Percentiles rank a stretch among this genome's conserved stretches.
phyloP scores from a whole-genome alignment of 768 basidiomycete species.

The Galerina marginata region DNA sequence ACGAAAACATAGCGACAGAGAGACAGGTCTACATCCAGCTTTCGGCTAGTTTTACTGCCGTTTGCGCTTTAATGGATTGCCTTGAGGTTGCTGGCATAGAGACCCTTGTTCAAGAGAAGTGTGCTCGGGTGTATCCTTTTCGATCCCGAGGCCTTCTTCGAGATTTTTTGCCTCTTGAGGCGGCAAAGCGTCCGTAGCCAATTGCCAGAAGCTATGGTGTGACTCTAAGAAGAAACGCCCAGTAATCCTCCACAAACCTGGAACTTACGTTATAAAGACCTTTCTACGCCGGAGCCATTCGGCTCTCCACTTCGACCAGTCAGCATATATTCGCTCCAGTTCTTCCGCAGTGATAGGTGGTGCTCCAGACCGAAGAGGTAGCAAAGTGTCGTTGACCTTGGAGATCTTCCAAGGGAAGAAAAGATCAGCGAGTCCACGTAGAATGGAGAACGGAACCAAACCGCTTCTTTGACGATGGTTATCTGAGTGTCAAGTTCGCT shows the following conservation, averaged over 20 bases:
- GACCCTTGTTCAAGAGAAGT: conserved; percentile 63
- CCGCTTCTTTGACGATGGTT: conserved; percentile 53
- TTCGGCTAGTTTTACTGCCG: conserved; percentile 31
- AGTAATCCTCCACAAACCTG: neutral
- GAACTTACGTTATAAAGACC: conserved; percentile 72
- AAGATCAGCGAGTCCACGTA: conserved; percentile 14
- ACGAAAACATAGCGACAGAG: neutral
- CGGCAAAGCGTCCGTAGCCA: conserved; percentile 69
- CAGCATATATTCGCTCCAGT: conserved; percentile 66
- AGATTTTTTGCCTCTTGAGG: conserved; percentile 69
- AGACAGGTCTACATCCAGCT: conserved; percentile 1
- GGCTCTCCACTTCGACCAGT: conserved; percentile 80
- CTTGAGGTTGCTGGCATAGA: conserved; percentile 51
- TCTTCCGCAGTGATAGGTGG: conserved; percentile 75
- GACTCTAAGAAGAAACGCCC: neutral
- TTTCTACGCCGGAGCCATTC: conserved; percentile 84
- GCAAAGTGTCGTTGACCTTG: conserved; percentile 53
- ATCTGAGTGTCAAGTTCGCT: conserved; percentile 64
- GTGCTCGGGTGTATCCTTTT: conserved; percentile 78
- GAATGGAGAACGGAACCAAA: conserved; percentile 32
- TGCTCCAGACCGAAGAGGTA: conserved; percentile 70
- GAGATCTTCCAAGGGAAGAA: conserved; percentile 45
- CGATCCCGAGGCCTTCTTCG: conserved; percentile 83
- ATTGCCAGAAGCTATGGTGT: conserved; percentile 71
- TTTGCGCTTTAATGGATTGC: conserved; percentile 56